These are phyloP conservation scores for Breynia disticha DNA, from an alignment of 441 rosid genomes.

Conservation along the genomic window DNA sequence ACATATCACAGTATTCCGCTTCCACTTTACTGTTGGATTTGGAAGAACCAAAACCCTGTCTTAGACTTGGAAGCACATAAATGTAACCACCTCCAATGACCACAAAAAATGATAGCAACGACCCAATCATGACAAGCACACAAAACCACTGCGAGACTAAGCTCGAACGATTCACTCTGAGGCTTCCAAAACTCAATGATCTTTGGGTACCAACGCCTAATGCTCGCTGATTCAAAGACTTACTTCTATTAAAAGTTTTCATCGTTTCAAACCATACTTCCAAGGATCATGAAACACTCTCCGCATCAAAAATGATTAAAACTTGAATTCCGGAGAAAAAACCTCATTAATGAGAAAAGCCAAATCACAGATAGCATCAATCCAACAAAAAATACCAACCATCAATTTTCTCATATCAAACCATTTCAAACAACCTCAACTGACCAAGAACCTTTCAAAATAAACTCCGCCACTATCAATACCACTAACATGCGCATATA, in stretches of 20 bases:
- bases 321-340: slow-evolving; percentile 12
- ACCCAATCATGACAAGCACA: slow-evolving; percentile 36
- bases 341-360: slow-evolving; percentile 9
- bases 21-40: slow-evolving; percentile 25
- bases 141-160: slow-evolving; percentile 39
- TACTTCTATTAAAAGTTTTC: slow-evolving; percentile 44
- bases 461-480: slow-evolving; percentile 1
- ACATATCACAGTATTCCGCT: slow-evolving; percentile 18
- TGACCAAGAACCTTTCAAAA: background rate
- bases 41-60: slow-evolving; percentile 29
- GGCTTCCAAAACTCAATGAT: slow-evolving; percentile 29
- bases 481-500: slow-evolving; percentile 1
- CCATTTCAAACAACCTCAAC: slow-evolving; percentile 7
- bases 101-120: slow-evolving; percentile 36
- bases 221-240: slow-evolving; percentile 52
- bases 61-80: slow-evolving; percentile 53
- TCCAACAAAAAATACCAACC: slow-evolving; percentile 6
- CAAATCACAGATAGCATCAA: slow-evolving; percentile 11
- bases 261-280: slow-evolving; percentile 33
- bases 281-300: slow-evolving; percentile 14
- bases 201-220: slow-evolving; percentile 32
- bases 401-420: slow-evolving; percentile 8
- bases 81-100: slow-evolving; percentile 48
- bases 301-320: background rate
- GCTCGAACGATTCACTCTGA: slow-evolving; percentile 25